A percentile compares a stretch with the other conserved stretches of the same genome.
phyloP scores from a whole-genome alignment of 1,139 yeast species.

The Candida glucosophila region DNA sequence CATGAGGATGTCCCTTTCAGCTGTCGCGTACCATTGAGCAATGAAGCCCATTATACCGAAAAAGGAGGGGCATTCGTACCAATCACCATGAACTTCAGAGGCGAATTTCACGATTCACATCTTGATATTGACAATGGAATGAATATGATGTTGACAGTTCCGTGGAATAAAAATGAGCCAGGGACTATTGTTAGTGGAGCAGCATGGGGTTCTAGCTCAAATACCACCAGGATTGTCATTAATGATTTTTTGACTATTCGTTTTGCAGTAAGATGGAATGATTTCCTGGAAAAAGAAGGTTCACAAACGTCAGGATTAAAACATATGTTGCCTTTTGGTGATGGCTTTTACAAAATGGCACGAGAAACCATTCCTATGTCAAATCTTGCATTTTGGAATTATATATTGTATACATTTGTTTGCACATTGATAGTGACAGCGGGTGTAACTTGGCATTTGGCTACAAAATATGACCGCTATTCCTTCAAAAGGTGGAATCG shows the following conservation, averaged over 20 bases:
- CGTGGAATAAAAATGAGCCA: conserved; percentile 17
- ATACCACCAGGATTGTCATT: conserved; percentile 54
- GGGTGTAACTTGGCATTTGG: conserved; percentile 15
- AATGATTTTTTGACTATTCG: conserved; percentile 55
- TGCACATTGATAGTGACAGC: conserved; percentile 19
- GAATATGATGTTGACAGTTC: conserved; percentile 45
- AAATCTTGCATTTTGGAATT: conserved; percentile 13
- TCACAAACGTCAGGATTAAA: conserved; percentile 8
- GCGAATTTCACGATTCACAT: conserved; percentile 61
- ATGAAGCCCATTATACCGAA: conserved; percentile 32
- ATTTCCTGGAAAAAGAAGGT: conserved; percentile 15
- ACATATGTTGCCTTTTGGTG: conserved; percentile 26
- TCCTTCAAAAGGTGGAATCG: too few species aligned
- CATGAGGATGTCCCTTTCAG: conserved; percentile 75
- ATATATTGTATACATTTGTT: conserved; percentile 16
- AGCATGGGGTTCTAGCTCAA: conserved; percentile 58
- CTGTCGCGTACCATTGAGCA: conserved; percentile 51
- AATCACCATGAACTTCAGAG: conserved; percentile 57
- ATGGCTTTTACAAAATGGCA: conserved; percentile 38
- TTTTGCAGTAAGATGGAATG: conserved; percentile 55
- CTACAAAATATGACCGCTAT: too few species aligned
- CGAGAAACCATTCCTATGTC: conserved; percentile 20
- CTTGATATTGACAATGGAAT: conserved; percentile 56
- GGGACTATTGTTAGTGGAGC: conserved; percentile 44
- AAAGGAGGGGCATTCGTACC: conserved; percentile 52